Evolutionary conservation across 2,329 filamentous ascomycete species (phyloP).

Genomic region (Fusarium sulawesiense): DNA sequence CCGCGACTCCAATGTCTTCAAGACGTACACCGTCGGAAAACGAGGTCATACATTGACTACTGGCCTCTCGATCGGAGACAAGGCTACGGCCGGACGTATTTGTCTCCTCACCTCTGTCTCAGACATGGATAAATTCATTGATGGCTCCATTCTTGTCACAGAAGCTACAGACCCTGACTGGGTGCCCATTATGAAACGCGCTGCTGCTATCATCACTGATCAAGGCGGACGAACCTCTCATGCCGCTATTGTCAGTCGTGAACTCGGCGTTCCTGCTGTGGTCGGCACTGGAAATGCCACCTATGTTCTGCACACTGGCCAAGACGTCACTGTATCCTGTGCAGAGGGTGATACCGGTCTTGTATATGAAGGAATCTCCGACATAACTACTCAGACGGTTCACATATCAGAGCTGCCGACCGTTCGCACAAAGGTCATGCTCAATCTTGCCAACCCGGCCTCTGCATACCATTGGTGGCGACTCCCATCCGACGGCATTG

Average conservation of each 20-base stretch:
- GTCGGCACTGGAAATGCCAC: slow-evolving; percentile 53
- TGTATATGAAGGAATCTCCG: slow-evolving; percentile 51
- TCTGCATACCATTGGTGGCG: slow-evolving; percentile 55
- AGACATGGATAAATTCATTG: slow-evolving; percentile 50
- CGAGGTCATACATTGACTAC: slow-evolving; percentile 47
- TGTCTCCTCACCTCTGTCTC: slow-evolving; percentile 49
- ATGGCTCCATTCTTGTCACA: slow-evolving; percentile 52
- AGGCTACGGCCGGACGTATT: slow-evolving; percentile 49
- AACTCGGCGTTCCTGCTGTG: slow-evolving; percentile 53
- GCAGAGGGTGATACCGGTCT: slow-evolving; percentile 53
- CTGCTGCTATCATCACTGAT: slow-evolving; percentile 53
- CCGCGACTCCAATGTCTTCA: slow-evolving; percentile 46
- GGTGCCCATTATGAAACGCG: slow-evolving; percentile 54
- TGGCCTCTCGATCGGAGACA: slow-evolving; percentile 50
- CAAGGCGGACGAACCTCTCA: slow-evolving; percentile 54
- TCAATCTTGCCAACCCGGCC: slow-evolving; percentile 53
- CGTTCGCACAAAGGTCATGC: slow-evolving; percentile 50
- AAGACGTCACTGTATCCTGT: slow-evolving; percentile 54
- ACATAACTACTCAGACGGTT: slow-evolving; percentile 49
- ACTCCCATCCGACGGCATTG: slow-evolving; percentile 53
- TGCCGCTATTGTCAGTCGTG: slow-evolving; percentile 56
- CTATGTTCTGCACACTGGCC: slow-evolving; percentile 51
- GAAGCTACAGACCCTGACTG: slow-evolving; percentile 53
- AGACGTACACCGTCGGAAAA: slow-evolving; percentile 49
- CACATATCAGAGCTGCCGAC: slow-evolving; percentile 44